These are phyloP conservation scores for Lodderomyces theae DNA, from an alignment of 1,139 yeast species.

Conservation along the genomic window DNA sequence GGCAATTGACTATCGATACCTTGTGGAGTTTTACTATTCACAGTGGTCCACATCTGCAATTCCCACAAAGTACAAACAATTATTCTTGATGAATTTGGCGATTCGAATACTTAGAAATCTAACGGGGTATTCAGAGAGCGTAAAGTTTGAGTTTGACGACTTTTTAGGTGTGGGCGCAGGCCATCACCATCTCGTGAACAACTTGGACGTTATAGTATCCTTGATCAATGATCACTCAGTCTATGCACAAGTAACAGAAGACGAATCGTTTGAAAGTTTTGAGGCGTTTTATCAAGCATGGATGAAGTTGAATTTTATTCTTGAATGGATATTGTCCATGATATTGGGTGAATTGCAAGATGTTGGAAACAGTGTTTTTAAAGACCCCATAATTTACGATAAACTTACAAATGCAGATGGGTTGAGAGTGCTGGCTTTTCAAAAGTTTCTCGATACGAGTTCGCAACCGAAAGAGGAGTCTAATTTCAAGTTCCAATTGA, in stretches of 20 bases:
- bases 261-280: slow-evolving; percentile 19
- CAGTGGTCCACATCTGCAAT: slow-evolving; percentile 5
- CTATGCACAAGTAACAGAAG: slow-evolving; percentile 20
- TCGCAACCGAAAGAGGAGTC: background rate
- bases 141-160: background rate
- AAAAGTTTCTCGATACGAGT: slow-evolving; percentile 6
- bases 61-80: slow-evolving; percentile 7
- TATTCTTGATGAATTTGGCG: slow-evolving; percentile 12
- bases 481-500: slow-evolving; percentile 5
- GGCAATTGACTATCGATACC: slow-evolving; percentile 12
- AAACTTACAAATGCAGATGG: slow-evolving; percentile 7
- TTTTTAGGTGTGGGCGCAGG: background rate
- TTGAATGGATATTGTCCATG: slow-evolving; percentile 21
- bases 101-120: slow-evolving; percentile 14
- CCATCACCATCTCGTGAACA: background rate
- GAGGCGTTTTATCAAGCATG: slow-evolving; percentile 22
- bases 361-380: background rate
- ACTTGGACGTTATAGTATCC: slow-evolving; percentile 8
- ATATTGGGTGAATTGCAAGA: slow-evolving; percentile 1
- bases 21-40: slow-evolving; percentile 13
- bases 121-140: slow-evolving; percentile 1
- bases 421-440: slow-evolving; percentile 7
- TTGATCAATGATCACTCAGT: slow-evolving; percentile 15
- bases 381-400: background rate
- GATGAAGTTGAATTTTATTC: slow-evolving; percentile 22